Evolutionary conservation across 176 grass and related monocot species (phyloP), one percentile per base, ranked within the genome.

Genomic region (Rhynchospora pubera): DNA sequence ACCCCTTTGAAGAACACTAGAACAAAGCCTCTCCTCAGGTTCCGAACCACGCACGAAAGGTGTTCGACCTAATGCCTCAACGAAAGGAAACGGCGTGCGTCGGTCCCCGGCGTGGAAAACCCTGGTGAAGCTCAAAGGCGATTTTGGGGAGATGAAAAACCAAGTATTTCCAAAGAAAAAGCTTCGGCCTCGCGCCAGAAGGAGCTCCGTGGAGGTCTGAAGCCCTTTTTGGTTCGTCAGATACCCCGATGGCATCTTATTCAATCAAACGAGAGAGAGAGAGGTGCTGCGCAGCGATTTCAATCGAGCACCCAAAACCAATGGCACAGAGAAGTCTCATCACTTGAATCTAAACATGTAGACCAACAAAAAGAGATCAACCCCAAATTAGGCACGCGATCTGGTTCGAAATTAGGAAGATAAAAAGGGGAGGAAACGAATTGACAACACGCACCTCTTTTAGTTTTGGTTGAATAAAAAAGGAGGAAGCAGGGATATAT

Each of bases 141-240:
- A 61, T 13, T 74, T 84, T 18, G 84, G 81, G 80, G 85, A 91
- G 83, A 88, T 86, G 57, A 94, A 83, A 70, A 91, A 92, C 90
- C 92, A 94, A 32, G 92, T 94, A 60, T 88, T 94, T n/a, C 92
- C 92, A 57, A 92, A 88, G 70, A 88, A 86, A 78, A 92, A 94
- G 81, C 87, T 94, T 74, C 89, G 83, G 68, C 87, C 65, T 81
- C 84, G 57, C 79, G 81, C 58, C 24, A 88, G 62, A 24, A 67
- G 81, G 44, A 85, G 53, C 78, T 91, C 85, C 50, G 85, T 91
- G 46, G 81, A 81, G 79, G 83, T 85, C 79, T 85, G 83, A 82
- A 91, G 83, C 73, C 79, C 79, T 82, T 66, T 82, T 28, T 82
- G 79, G 34, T 82, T 82, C 11, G 79, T 67, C 61, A 82, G 12